These are phyloP conservation scores for Mallotus nudiflorus DNA, from an alignment of 345 rosid genomes.

Conservation along the genomic window DNA sequence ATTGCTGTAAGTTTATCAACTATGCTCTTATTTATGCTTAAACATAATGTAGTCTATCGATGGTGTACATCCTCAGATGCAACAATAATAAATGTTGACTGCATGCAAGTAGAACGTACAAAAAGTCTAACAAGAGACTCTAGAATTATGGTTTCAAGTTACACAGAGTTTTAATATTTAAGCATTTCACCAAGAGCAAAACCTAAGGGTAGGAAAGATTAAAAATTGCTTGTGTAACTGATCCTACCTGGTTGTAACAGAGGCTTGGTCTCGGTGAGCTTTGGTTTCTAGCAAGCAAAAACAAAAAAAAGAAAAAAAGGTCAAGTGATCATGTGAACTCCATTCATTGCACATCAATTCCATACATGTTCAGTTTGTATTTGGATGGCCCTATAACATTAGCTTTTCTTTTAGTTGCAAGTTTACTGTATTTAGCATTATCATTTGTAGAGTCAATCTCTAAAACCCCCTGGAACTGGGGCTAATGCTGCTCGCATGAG, in stretches of 20 bases:
- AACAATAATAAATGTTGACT: not conserved
- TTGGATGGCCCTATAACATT: not conserved
- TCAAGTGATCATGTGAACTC: not conserved
- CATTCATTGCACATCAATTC: not conserved
- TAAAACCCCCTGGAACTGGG: no score
- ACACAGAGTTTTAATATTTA: not conserved
- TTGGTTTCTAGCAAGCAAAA: not conserved
- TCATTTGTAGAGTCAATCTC: no score
- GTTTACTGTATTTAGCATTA: no score
- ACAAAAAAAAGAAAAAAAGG: no score
- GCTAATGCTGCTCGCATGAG: no score
- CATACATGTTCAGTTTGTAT: not conserved
- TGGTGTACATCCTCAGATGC: not conserved
- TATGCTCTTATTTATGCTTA: slow-evolving; percentile 10
- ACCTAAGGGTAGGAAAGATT: not conserved
- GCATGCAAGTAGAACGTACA: not conserved
- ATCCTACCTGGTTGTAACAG: not conserved
- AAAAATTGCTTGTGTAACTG: not conserved
- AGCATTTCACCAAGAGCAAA: not conserved
- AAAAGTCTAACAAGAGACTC: not conserved
- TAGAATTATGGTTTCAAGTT: not conserved
- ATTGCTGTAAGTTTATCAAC: slow-evolving; percentile 62
- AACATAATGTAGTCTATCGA: not conserved
- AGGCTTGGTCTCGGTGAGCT: not conserved
- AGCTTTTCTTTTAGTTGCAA: not conserved